Evolutionary conservation across 306 rosid genomes (phyloP), one percentile per base, ranked within the genome.

Genomic region (Trifolium dubium): DNA sequence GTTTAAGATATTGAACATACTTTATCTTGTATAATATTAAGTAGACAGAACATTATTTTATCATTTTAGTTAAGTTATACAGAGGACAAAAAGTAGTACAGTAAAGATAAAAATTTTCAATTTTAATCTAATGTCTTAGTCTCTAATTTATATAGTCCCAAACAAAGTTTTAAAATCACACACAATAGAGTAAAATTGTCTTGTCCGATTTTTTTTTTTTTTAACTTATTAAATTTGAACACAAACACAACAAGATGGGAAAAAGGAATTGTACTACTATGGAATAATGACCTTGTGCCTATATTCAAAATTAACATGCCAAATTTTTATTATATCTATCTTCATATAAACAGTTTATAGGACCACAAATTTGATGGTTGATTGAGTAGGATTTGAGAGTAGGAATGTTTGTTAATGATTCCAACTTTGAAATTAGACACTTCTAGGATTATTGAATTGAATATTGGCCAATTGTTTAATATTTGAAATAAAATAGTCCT

Each of bases 351-450:
- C 51, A 34, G 32, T 49, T 35, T 53, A 8, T 53, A 53, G 59
- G 59, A 53, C 30, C 30, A 53, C 29, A 8, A 18, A 53, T 53
- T 8, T 53, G 59, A 54, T 54, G 60, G 60, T 54, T 51, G 46
- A 66, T 12, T 66, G 35, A n/a, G 67, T 19, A 61, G 31, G 64
- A 63, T 8, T 47, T 34, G 29, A 49, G 37, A 61, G 23, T 12
- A 44, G 3, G 56, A 71, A 40, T 59, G 77, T 40, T 75, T 75
- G 34, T 51, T 11, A 54, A 28, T 23, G 32, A 50, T 74, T 64
- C 14, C 51, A 51, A 37, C 44, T 9, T 19, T n/a, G 6, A 47
- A 47, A 49, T 62, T 17, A 47, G 64, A 11, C 47, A 11, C 5
- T 10, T 59, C 41, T 7, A 62, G 63, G 30, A 5, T 47, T 32